Evolutionary conservation across 2,329 filamentous ascomycete species (phyloP), one percentile per base, ranked within the genome.

Genomic region (Monilinia polystroma): DNA sequence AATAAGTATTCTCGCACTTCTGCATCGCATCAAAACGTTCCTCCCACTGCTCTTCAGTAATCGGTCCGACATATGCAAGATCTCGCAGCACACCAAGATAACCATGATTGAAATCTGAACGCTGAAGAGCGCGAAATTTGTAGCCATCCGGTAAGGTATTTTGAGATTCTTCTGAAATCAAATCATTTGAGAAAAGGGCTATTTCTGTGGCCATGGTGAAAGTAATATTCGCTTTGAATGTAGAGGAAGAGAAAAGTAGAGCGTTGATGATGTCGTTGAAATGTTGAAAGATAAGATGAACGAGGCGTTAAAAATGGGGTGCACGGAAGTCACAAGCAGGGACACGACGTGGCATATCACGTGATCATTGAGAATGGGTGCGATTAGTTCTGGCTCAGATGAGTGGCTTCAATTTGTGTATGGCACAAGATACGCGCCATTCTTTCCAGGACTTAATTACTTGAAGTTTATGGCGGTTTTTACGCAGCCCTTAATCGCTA

Each of bases 21-120:
- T 87, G 68, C 82, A 97, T 93, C 84, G 89, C 92, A 72, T 92
- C 86, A 80, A 90, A 97, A 66, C 91, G 88, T 76, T 89, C 82
- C 72, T 87, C 83, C 82, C 93, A 98, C 69, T 86, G 83, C 67
- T 86, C 85, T 77, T 90, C 85, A 58, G 83, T 84, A 71, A 97
- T 89, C 68, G 96, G 92, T 70, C 94, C 94, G 38, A 97, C 93
- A 26, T 47, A 66, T 29, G 64, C 64, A 14, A 66, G 43, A 35
- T 66, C 64, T 10, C 58, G 38, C n/a, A 66, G 26, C 16, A 66
- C 64, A 49, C 38, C 58, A 7, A 66, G 38, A 47, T 63, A 54
- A 16, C 57, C 64, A 49, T 23, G 41, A 54, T 54, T 26, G 18
- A 54, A 66, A 49, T 66, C 64, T 10, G 57, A 53, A 26, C 57